A percentile compares a stretch with the other conserved stretches of the same genome.
Evolutionary conservation across 345 rosid genomes (phyloP).

Genomic region (Orychophragmus violaceus): DNA sequence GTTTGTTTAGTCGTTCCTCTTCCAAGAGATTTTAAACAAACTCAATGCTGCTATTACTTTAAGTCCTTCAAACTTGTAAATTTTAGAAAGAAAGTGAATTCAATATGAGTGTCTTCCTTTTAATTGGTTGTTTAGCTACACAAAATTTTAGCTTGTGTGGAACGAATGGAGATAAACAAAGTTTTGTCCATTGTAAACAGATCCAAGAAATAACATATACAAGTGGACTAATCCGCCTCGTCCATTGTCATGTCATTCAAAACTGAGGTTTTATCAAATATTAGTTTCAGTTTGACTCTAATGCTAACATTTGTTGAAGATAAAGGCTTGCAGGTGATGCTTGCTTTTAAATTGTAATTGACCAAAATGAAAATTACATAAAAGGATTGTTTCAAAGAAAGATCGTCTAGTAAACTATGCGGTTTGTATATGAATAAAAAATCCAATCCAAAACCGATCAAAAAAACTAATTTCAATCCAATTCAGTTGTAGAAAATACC

Average conservation of each 20-base stretch:
- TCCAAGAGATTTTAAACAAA: constrained; percentile 45
- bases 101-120: background rate
- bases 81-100: background rate
- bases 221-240: background rate
- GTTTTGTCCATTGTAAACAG: background rate
- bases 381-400: too few relatives aligned
- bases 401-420: too few relatives aligned
- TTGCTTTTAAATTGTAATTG: too few relatives aligned
- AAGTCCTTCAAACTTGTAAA: constrained; percentile 7
- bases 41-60: background rate
- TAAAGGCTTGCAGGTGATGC: background rate
- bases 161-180: background rate
- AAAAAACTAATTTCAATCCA: too few relatives aligned
- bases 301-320: background rate
- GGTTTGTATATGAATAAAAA: too few relatives aligned
- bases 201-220: background rate
- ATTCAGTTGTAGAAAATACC: too few relatives aligned
- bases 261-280: background rate
- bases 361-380: too few relatives aligned
- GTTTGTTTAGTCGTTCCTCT: constrained; percentile 46
- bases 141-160: background rate
- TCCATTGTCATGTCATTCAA: background rate
- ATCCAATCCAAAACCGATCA: too few relatives aligned
- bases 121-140: background rate
- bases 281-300: background rate